These are phyloP conservation scores for Candida corydali DNA, from an alignment of 805 yeast species.

Conservation along the genomic window DNA sequence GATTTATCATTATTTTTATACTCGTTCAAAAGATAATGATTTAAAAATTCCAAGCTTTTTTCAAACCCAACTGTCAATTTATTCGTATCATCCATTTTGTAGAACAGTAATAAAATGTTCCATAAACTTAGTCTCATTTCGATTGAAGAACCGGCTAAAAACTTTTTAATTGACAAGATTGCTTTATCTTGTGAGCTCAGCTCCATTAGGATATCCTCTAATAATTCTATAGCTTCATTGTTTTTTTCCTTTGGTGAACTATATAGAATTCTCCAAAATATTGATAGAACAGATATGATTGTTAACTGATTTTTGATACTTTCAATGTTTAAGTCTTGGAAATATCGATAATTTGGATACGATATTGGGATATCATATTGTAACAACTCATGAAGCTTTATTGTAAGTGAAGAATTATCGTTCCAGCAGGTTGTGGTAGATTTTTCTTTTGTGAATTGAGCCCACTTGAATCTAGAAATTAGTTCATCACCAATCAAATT, in stretches of 20 bases:
- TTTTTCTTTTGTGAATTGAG: conserved; percentile 23
- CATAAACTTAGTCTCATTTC: conserved; percentile 70
- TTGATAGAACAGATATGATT: conserved; percentile 64
- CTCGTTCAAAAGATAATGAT: conserved; percentile 24
- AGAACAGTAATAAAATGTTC: conserved; percentile 63
- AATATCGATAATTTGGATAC: conserved; percentile 55
- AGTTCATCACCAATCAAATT: conserved; percentile 6
- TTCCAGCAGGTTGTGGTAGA: conserved; percentile 27
- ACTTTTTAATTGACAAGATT: conserved; percentile 49
- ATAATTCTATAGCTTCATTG: conserved; percentile 31
- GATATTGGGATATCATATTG: conserved; percentile 24
- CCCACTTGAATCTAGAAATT: conserved; percentile 28
- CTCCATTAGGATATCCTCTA: conserved; percentile 46
- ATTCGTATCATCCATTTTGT: conserved; percentile 25
- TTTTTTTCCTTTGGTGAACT: conserved; percentile 23
- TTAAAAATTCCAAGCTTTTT: conserved; percentile 43
- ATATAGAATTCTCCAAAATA: conserved; percentile 52
- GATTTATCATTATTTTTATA: conserved; percentile 16
- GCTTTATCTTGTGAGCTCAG: conserved; percentile 14
- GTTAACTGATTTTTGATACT: conserved; percentile 60
- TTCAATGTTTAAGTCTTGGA: conserved; percentile 51
- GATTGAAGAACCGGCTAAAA: conserved; percentile 60
- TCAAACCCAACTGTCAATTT: conserved; percentile 49
- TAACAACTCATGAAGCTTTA: conserved; percentile 17
- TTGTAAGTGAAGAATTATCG: conserved; percentile 23